Percentiles rank a stretch among this genome's conserved stretches.
phyloP scores from a whole-genome alignment of 179 eudicot species.

The Spergularia azorica region DNA sequence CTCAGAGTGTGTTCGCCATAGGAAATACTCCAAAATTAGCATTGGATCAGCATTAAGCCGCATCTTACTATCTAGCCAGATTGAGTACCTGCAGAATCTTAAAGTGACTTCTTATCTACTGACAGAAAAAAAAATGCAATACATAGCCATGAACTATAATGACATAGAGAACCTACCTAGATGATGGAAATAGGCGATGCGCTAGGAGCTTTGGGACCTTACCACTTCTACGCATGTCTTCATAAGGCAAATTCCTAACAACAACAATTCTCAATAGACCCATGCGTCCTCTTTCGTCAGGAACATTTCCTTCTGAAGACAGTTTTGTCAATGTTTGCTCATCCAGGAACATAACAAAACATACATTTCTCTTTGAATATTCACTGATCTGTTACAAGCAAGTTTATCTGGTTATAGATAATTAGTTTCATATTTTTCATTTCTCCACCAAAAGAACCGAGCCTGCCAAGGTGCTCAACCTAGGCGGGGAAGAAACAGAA shows the following conservation, averaged over 20 bases:
- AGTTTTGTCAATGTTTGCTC: constrained; percentile 69
- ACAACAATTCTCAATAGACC: constrained; percentile 89
- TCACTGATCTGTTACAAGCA: constrained; percentile 81
- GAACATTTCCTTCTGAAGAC: constrained; percentile 71
- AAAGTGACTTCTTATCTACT: constrained; percentile 12
- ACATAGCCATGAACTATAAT: not conserved
- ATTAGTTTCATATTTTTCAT: not conserved
- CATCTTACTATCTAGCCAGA: constrained; percentile 98
- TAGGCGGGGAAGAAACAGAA: not conserved
- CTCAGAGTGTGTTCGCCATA: constrained; percentile 85
- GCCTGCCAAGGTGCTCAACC: constrained; percentile 8
- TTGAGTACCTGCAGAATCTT: constrained; percentile 68
- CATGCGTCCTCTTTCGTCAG: constrained; percentile 68
- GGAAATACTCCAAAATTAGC: constrained; percentile 76
- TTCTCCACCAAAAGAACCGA: not conserved
- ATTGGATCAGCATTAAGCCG: constrained; percentile 84
- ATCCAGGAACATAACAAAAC: constrained; percentile 97
- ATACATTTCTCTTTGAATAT: constrained; percentile 79
- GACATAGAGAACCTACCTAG: constrained; percentile 54
- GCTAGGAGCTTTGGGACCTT: constrained; percentile 98
- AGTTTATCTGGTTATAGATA: not conserved
- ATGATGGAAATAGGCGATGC: constrained; percentile 93
- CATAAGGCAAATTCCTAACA: constrained; percentile 78
- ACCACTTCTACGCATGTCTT: constrained; percentile 95
- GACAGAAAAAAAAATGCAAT: not conserved